phyloP scores from a whole-genome alignment of 345 rosid genomes.

The Eucalyptus cloeziana region DNA sequence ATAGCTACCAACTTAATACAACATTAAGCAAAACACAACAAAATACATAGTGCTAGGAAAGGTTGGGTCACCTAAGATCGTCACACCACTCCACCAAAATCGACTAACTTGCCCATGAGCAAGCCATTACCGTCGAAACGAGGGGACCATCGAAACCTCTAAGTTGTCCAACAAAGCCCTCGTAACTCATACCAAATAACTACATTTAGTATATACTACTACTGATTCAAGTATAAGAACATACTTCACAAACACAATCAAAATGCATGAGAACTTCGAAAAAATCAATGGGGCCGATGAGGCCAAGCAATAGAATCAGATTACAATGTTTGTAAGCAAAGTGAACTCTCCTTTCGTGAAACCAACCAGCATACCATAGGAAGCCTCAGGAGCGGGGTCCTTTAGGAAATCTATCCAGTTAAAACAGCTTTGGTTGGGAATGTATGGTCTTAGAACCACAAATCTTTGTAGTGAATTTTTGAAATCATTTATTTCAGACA shows the following conservation, averaged over 20 bases:
- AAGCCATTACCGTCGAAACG: accelerated
- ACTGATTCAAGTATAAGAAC: background rate
- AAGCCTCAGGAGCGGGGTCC: accelerated
- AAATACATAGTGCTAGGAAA: background rate
- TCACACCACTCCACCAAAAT: background rate
- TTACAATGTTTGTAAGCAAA: too few relatives aligned
- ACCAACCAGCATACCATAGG: too few relatives aligned
- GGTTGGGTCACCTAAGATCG: background rate
- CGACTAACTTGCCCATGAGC: background rate
- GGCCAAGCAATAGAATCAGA: accelerated
- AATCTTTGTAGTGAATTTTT: too few relatives aligned
- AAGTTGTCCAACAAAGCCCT: background rate
- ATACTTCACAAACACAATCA: background rate
- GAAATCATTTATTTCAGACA: too few relatives aligned
- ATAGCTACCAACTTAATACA: background rate
- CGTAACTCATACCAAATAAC: background rate
- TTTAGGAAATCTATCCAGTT: too few relatives aligned
- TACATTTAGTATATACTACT: background rate
- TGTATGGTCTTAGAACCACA: too few relatives aligned
- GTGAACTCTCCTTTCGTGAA: too few relatives aligned
- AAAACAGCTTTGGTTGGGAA: too few relatives aligned
- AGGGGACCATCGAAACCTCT: background rate
- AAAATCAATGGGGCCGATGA: too few relatives aligned
- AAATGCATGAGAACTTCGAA: too few relatives aligned
- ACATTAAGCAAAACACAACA: background rate